These are phyloP conservation scores for Acorus calamus DNA, from an alignment of 106 monocot genomes.

Conservation along the genomic window DNA sequence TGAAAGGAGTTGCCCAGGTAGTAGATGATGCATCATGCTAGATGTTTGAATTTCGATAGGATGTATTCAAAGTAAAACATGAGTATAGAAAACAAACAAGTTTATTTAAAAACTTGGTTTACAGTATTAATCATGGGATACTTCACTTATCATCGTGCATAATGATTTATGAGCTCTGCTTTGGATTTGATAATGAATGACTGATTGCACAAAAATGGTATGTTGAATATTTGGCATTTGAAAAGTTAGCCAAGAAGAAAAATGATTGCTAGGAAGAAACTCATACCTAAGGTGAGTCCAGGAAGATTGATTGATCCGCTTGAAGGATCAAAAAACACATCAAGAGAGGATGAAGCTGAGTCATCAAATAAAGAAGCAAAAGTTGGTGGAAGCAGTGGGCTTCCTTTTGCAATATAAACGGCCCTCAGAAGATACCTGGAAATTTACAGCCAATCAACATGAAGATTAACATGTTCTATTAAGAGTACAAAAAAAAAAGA, in stretches of 20 bases:
- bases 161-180: too few relatives aligned
- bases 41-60: too few relatives aligned
- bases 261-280: not conserved
- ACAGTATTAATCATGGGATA: too few relatives aligned
- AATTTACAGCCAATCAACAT: not conserved
- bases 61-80: too few relatives aligned
- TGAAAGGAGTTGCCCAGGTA: too few relatives aligned
- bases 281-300: constrained; percentile 69
- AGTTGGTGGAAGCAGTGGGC: constrained; percentile 76
- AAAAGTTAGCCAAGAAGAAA: not conserved
- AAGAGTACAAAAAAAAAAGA: not conserved
- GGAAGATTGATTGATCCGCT: constrained; percentile 75
- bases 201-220: not conserved
- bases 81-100: too few relatives aligned
- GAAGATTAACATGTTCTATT: not conserved
- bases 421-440: constrained; percentile 74
- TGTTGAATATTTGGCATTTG: not conserved
- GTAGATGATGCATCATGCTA: too few relatives aligned
- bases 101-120: too few relatives aligned
- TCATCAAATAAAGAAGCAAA: constrained; percentile 96
- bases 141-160: too few relatives aligned
- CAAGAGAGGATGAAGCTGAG: constrained; percentile 80
- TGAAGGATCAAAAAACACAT: constrained; percentile 94
- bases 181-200: too few relatives aligned
- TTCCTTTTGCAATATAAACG: constrained; percentile 78